Percentiles rank a stretch among this genome's conserved stretches.
Evolutionary conservation across 106 monocot genomes (phyloP).

Genomic region (Dioscorea zingiberensis): DNA sequence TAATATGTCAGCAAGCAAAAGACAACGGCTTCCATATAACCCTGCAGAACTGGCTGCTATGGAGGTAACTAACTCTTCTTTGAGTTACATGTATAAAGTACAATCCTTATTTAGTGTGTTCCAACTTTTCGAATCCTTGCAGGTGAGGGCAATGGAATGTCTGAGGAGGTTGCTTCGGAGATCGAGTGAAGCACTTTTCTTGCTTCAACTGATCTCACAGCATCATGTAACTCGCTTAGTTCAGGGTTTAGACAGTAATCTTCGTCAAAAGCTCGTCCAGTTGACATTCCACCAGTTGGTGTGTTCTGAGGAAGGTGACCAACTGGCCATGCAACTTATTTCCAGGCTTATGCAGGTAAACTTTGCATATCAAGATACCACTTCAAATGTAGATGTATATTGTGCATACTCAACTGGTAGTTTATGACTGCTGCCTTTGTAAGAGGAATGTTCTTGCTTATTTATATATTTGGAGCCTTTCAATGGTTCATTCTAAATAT

Average conservation of each 20-base stretch:
- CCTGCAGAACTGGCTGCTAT: constrained; percentile 85
- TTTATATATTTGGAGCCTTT: background rate
- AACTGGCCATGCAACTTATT: constrained; percentile 78
- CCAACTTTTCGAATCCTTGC: constrained; percentile 6
- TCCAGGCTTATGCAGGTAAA: constrained; percentile 91
- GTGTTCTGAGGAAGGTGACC: constrained; percentile 95
- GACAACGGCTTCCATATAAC: constrained; percentile 53
- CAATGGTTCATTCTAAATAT: background rate
- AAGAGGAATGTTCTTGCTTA: too few species aligned
- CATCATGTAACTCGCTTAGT: constrained; percentile 78
- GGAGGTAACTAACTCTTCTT: constrained; percentile 52
- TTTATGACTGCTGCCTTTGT: background rate
- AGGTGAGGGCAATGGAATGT: constrained; percentile 98
- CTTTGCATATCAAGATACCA: background rate
- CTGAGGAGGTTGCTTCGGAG: constrained; percentile 89
- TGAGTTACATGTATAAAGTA: background rate
- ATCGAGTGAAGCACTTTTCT: constrained; percentile 92
- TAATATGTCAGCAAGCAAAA: constrained; percentile 39
- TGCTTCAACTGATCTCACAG: constrained; percentile 89
- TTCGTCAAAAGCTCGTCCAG: constrained; percentile 53
- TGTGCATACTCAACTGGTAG: background rate
- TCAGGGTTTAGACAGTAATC: constrained; percentile 56
- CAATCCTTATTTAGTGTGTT: background rate
- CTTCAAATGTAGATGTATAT: background rate
- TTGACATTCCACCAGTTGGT: constrained; percentile 88